phyloP scores from a whole-genome alignment of 257 asterid genomes.

The Eucommia ulmoides region DNA sequence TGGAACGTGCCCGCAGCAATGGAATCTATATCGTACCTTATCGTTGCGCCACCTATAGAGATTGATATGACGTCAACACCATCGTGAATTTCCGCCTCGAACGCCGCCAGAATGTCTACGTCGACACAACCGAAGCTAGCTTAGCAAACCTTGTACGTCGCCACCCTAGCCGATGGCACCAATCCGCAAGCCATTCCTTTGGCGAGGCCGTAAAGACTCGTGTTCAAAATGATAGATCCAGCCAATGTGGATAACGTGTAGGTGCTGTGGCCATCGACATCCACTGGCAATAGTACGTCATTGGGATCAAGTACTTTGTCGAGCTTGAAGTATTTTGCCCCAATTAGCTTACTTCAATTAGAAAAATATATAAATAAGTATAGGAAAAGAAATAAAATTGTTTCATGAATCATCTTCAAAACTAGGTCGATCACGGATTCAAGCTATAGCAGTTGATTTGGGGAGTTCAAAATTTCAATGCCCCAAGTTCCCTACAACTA shows the following conservation, averaged over 20 bases:
- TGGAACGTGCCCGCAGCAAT: conserved; percentile 70
- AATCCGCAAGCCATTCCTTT: conserved; percentile 81
- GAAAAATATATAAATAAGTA: too few species aligned
- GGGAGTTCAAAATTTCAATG: too few species aligned
- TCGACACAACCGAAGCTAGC: conserved; percentile 51
- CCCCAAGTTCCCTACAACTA: too few species aligned
- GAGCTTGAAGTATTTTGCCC: conserved; percentile 81
- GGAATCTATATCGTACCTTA: conserved; percentile 42
- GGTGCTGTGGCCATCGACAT: conserved; percentile 84
- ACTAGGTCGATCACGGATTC: too few species aligned
- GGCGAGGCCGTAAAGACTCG: conserved; percentile 60
- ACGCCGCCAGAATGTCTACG: conserved; percentile 82
- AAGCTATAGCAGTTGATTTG: too few species aligned
- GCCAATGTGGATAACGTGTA: conserved; percentile 83
- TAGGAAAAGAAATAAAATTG: too few species aligned
- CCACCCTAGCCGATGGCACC: conserved; percentile 82
- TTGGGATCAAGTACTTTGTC: conserved; percentile 33
- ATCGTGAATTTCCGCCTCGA: conserved; percentile 74
- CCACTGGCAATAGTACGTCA: conserved; percentile 65
- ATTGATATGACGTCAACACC: conserved; percentile 84
- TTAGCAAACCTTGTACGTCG: conserved; percentile 87
- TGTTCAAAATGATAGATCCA: conserved; percentile 45
- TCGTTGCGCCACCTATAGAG: conserved; percentile 59
- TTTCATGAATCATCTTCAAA: too few species aligned
- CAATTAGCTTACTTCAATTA: conserved; percentile 68